Evolutionary conservation across 2,329 filamentous ascomycete genomes (phyloP), one percentile per base, ranked within the genome.

Genomic region (Alternaria dauci): DNA sequence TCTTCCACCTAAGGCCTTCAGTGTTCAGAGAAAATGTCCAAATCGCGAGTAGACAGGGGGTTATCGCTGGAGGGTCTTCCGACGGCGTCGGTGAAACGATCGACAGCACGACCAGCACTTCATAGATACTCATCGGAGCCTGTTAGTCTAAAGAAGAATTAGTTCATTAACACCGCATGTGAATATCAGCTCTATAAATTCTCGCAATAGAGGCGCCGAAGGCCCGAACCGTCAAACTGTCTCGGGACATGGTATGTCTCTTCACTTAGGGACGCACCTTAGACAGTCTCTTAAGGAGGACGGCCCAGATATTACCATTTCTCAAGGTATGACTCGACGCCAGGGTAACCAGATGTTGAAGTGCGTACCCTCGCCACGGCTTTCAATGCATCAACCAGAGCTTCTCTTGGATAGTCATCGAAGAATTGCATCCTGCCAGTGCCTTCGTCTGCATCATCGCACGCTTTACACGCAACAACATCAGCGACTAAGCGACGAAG

Each of bases 381-480:
- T 16, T 18, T 12, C 16, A 18, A 4, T 5, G 11, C 28, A 5
- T 47, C 44, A 3, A 4, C 26, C 9, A 41, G 20, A 12, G 23
- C 34, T 4, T 52, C 32, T n/a, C 14, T 14, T 4, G 34, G 34
- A 8, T 20, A 52, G 14, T 0, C 2, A 0, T 39, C 25, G 9
- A 52, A 8, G 3, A 12, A 41, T 9, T 38, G 18, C 8, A 52
- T 14, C 48, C 23, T 41, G 23, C 48, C 25, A 12, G 3, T 3
- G 1, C 34, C 5, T 9, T 9, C 2, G 0, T 12, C 1, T 3
- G 28, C 23, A 4, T 47, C 28, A 3, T 2, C n/a, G 8, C 1
- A 0, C 0, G 20, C 32, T 1, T 2, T 0, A 1, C 20, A 20
- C 3, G 36, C 16, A 26, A 41, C 4, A 0, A 3, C 30, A 0